Evolutionary conservation across 176 grass and related monocot species (phyloP).

Genomic region (Puya raimondii): DNA sequence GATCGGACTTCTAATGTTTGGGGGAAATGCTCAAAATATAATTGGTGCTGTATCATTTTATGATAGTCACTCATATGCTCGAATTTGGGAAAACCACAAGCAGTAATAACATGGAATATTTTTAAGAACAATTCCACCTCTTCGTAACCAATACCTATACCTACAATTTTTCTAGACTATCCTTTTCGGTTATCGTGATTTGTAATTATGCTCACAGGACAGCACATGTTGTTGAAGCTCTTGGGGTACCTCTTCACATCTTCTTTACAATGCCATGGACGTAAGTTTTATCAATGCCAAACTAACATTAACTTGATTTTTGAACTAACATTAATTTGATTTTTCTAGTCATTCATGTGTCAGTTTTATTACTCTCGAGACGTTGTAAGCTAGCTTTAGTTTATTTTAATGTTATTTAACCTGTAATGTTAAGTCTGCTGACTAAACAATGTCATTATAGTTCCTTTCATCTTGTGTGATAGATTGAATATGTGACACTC

Average conservation of each 20-base stretch:
- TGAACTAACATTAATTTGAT: not conserved
- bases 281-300: constrained; percentile 46
- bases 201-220: constrained; percentile 37
- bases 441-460: not conserved
- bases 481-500: not conserved
- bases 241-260: constrained; percentile 83
- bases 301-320: no score
- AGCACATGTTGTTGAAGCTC: constrained; percentile 95
- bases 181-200: constrained; percentile 4
- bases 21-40: no score
- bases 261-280: constrained; percentile 99
- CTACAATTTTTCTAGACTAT: not conserved
- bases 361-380: no score
- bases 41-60: no score
- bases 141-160: not conserved
- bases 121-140: not conserved
- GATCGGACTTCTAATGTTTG: no score
- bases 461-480: not conserved
- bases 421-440: not conserved
- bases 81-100: no score
- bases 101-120: not conserved
- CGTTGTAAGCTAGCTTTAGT: not conserved
- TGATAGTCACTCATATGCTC: no score
- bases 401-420: no score
- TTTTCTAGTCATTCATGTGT: not conserved